These are phyloP conservation scores for Citeromyces siamensis DNA, from an alignment of 1,139 yeast genomes.

Conservation along the genomic window DNA sequence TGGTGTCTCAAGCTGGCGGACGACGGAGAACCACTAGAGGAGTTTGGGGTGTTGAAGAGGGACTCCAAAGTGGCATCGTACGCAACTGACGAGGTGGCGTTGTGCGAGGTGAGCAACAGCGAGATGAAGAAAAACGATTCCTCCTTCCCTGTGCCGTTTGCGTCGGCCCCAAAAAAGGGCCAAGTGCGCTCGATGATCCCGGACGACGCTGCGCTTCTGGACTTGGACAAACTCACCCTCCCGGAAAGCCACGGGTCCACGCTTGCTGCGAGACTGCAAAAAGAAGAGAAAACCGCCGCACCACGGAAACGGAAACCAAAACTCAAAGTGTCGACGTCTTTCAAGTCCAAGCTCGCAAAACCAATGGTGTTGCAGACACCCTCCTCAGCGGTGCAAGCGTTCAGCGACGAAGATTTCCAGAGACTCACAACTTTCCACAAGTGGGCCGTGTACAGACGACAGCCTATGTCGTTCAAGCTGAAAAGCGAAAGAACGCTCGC, in stretches of 20 bases:
- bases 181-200: not conserved
- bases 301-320: not conserved
- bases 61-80: slow-evolving; percentile 40
- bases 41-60: slow-evolving; percentile 59
- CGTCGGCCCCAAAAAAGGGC: slow-evolving; percentile 4
- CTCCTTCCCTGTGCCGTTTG: slow-evolving; percentile 39
- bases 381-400: not conserved
- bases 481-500: slow-evolving; percentile 78
- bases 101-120: slow-evolving; percentile 31
- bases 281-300: not conserved
- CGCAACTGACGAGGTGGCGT: slow-evolving; percentile 57
- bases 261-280: not conserved
- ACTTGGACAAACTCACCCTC: slow-evolving; percentile 1
- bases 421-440: slow-evolving; percentile 13
- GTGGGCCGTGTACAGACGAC: slow-evolving; percentile 81
- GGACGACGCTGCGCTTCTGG: not conserved
- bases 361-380: not conserved
- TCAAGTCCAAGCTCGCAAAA: not conserved
- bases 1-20: slow-evolving; percentile 66
- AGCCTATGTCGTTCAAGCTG: slow-evolving; percentile 70
- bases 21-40: slow-evolving; percentile 66
- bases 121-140: slow-evolving; percentile 23
- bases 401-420: slow-evolving; percentile 11
- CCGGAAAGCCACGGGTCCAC: not conserved
- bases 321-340: not conserved